Conservation (phyloP, 371 early-diverging fungal species). For the Mucor plumbeus region DNA sequence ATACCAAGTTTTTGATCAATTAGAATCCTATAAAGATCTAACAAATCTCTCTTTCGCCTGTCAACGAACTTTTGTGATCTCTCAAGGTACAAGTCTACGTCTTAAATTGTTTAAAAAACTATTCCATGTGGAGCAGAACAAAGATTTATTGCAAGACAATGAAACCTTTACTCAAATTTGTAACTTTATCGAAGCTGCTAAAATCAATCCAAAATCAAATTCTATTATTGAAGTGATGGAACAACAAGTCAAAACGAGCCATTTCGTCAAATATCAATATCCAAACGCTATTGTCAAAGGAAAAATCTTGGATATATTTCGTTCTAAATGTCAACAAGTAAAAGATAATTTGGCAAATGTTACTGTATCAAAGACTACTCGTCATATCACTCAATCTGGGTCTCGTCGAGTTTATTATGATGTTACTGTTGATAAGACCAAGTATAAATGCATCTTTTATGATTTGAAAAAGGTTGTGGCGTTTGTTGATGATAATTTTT, state of each 20-base stretch:
- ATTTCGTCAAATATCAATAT: not conserved
- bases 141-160: not conserved
- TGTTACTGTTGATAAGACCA: not conserved
- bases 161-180: not conserved
- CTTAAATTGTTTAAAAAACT: not conserved
- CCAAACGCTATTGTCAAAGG: not conserved
- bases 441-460: slow-evolving; percentile 4
- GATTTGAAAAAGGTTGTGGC: not conserved
- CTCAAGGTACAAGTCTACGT: not conserved
- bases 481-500: not conserved
- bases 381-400: not conserved
- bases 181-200: not conserved
- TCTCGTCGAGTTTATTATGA: slow-evolving; percentile 4
- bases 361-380: not conserved
- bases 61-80: not conserved
- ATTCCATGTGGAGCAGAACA: not conserved
- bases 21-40: not conserved
- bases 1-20: not conserved
- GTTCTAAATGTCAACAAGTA: not conserved
- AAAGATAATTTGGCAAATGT: not conserved
- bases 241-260: not conserved
- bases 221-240: not conserved
- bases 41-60: not conserved
- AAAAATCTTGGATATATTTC: not conserved
- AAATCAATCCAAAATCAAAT: not conserved